Percentiles rank a stretch among this genome's conserved stretches.
Conservation (phyloP, 352 stramenopile genomes). For the Pythium folliculosum region DNA sequence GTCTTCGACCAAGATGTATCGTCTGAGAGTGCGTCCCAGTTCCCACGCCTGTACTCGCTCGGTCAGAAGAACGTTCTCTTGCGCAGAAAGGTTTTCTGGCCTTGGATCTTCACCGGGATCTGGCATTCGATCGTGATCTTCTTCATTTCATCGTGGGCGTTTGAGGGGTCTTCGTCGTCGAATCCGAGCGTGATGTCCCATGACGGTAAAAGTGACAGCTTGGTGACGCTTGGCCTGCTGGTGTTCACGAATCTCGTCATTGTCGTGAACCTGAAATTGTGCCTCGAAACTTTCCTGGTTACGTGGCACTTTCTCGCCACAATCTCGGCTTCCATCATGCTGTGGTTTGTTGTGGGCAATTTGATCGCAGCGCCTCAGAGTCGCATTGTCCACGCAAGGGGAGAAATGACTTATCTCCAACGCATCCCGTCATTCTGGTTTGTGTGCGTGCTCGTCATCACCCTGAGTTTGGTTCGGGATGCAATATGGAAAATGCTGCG, state of each 20-base stretch:
- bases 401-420: slow-evolving; percentile 72
- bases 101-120: slow-evolving; percentile 81
- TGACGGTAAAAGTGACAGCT: slow-evolving; percentile 49
- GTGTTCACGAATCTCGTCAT: slow-evolving; percentile 82
- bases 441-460: slow-evolving; percentile 58
- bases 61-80: slow-evolving; percentile 72
- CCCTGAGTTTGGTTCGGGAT: slow-evolving; percentile 65
- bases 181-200: slow-evolving; percentile 38
- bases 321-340: slow-evolving; percentile 47
- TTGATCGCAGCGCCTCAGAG: slow-evolving; percentile 54
- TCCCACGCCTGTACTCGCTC: slow-evolving; percentile 66
- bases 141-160: slow-evolving; percentile 73
- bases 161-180: slow-evolving; percentile 30
- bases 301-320: slow-evolving; percentile 76
- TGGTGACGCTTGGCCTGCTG: slow-evolving; percentile 73
- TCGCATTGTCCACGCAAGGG: slow-evolving; percentile 59
- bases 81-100: slow-evolving; percentile 68
- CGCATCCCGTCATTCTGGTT: slow-evolving; percentile 62
- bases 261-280: slow-evolving; percentile 79
- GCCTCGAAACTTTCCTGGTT: slow-evolving; percentile 70
- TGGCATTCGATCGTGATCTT: slow-evolving; percentile 85
- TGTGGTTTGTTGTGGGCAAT: slow-evolving; percentile 70
- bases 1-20: slow-evolving; percentile 82
- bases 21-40: slow-evolving; percentile 61
- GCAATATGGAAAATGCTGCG: slow-evolving; percentile 74